phyloP scores from a whole-genome alignment of 1,284 basidiomycete genomes.

The Austroboletus niveus region DNA sequence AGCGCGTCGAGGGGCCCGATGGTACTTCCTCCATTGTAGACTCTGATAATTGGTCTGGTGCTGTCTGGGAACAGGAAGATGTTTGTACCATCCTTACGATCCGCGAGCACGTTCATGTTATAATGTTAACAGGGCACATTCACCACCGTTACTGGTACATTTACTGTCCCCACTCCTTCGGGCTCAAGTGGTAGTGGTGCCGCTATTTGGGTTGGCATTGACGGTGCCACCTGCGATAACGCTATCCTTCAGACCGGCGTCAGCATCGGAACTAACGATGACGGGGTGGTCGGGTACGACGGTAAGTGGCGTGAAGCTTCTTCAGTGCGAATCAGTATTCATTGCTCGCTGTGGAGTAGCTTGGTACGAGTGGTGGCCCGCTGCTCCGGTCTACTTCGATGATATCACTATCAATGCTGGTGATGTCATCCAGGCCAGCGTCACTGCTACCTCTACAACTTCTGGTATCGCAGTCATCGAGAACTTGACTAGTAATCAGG shows the following conservation, averaged over 20 bases:
- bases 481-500: conserved; percentile 15
- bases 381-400: conserved; percentile 2
- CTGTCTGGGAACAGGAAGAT: not conserved
- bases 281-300: conserved; percentile 4
- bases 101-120: not conserved
- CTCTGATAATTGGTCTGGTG: conserved; percentile 10
- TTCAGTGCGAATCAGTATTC: not conserved
- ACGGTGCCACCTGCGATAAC: not conserved
- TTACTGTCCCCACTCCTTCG: conserved; percentile 15
- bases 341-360: conserved; percentile 7
- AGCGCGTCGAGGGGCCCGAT: not conserved
- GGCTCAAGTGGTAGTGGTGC: not conserved
- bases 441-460: conserved; percentile 18
- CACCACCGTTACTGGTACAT: conserved; percentile 14
- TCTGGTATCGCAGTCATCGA: conserved; percentile 19
- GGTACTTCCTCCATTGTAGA: conserved; percentile 6
- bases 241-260: not conserved
- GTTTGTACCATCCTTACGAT: conserved; percentile 9
- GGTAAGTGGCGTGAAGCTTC: conserved; percentile 6
- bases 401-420: conserved; percentile 6
- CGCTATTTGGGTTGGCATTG: conserved; percentile 20
- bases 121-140: conserved; percentile 16
- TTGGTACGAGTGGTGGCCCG: conserved; percentile 23
- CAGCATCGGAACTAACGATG: not conserved
- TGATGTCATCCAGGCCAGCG: conserved; percentile 13